Conservation (phyloP, 2,329 filamentous ascomycete species). For the Epicoccum sorghinum region DNA sequence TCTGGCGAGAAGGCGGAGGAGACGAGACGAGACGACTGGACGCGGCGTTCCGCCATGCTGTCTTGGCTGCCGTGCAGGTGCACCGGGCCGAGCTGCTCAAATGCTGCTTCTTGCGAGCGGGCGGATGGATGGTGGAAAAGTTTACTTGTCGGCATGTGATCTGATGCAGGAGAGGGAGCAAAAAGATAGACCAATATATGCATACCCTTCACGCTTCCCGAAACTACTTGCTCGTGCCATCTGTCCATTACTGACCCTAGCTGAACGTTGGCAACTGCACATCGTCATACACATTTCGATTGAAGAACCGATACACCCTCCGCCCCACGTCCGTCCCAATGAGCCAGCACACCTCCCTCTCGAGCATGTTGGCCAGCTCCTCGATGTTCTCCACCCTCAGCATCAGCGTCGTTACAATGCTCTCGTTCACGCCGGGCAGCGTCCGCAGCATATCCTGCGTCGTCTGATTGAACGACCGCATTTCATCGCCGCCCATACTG, state of each 20-base stretch:
- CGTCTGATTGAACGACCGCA: constrained; percentile 78
- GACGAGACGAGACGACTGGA: neutral
- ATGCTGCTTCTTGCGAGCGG: constrained; percentile 49
- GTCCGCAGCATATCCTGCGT: constrained; percentile 89
- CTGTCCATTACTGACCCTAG: neutral
- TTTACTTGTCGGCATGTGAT: neutral
- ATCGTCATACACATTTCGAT: constrained; percentile 59
- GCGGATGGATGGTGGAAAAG: constrained; percentile 37
- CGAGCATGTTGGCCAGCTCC: constrained; percentile 86
- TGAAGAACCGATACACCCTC: constrained; percentile 83
- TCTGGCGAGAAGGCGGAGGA: neutral
- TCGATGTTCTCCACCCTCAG: constrained; percentile 75
- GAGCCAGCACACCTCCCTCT: constrained; percentile 71
- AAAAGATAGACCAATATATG: constrained; percentile 8
- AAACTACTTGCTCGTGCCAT: no score
- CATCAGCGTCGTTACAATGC: constrained; percentile 75
- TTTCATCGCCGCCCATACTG: constrained; percentile 59
- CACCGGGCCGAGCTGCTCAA: constrained; percentile 42
- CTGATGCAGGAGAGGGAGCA: neutral
- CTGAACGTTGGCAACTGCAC: constrained; percentile 31
- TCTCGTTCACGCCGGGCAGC: constrained; percentile 78
- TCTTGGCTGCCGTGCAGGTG: constrained; percentile 30
- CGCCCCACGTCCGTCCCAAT: constrained; percentile 79
- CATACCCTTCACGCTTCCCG: constrained; percentile 6
- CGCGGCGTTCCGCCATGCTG: constrained; percentile 46